Base-by-base conservation (phyloP, 805 yeast genomes). In the Ogataea pini region DNA sequence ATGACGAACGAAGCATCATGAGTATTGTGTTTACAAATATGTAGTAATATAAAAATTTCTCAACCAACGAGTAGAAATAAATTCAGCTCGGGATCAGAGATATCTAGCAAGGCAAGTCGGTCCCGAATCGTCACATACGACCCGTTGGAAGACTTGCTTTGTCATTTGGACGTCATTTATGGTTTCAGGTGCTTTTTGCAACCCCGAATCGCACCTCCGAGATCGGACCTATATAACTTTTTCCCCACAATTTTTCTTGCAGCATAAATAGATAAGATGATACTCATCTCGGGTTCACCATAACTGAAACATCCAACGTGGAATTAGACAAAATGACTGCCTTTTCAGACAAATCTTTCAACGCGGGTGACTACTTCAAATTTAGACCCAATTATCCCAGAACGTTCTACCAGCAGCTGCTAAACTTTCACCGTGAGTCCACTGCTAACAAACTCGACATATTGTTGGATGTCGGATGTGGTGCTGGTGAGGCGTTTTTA, bases 321-420 rank as follows among this genome's bases (percentile, higher is more conserved):
- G n/a, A n/a, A n/a, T n/a, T n/a, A n/a, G n/a, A n/a, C n/a, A 39
- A 8, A 14, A 86, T 86, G 92, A 69, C 91, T 0, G 77, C 87
- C 1, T 86, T 80, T 61, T 72, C 88, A 1, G 77, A 76, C 4
- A 46, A 65, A 3, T 62, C 69, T 14, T 86, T 82, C 62, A 67
- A 79, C 45, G 73, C 88, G 1, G 58, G 68, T 5, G 69, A 67
- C 19, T 89, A 89, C 65, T 69, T 75, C 25, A 61, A 67, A 28
- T 80, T 80, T 49, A 69, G 96, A 42, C 96, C 96, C 1, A 65
- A 76, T 0, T 89, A 89, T 56, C 88, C 90, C 0, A 58, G 56
- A 3, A 54, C 61, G 4, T 74, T 85, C 45, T 83, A 74, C 58
- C 59, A 72, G 1, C 61, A 63, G 25, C 25, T 64, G 6, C 67